These are phyloP conservation scores for Metarhizium guizhouense DNA, from an alignment of 2,329 filamentous ascomycete species.

Conservation along the genomic window DNA sequence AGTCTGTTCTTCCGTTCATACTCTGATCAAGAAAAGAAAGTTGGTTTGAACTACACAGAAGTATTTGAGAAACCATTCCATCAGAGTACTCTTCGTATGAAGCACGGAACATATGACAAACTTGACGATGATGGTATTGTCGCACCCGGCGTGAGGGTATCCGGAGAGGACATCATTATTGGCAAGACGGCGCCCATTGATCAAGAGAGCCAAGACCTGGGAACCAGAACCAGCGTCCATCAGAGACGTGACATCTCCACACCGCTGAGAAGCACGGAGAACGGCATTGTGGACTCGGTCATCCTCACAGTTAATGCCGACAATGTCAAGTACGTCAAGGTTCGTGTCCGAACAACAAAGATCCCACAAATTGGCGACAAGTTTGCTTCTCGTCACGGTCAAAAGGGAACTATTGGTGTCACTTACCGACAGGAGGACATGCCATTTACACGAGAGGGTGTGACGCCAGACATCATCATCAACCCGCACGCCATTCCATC, in stretches of 20 bases:
- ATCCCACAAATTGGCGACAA: conserved; percentile 98
- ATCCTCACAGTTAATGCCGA: conserved; percentile 91
- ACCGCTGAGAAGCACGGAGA: conserved; percentile 88
- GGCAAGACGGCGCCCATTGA: conserved; percentile 96
- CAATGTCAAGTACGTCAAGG: conserved; percentile 92
- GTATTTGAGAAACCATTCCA: conserved; percentile 92
- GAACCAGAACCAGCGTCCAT: conserved; percentile 82
- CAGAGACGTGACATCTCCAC: conserved; percentile 94
- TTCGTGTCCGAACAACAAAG: conserved; percentile 94
- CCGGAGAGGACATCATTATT: conserved; percentile 97
- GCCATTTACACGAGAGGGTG: conserved; percentile 89
- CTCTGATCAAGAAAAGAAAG: conserved; percentile 91
- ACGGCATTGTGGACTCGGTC: conserved; percentile 90
- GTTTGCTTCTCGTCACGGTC: conserved; percentile 97
- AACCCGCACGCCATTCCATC: conserved; percentile 99
- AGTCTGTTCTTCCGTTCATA: conserved; percentile 98
- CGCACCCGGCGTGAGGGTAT: conserved; percentile 86
- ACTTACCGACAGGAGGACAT: conserved; percentile 97
- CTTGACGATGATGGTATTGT: conserved; percentile 94
- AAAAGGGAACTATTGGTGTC: conserved; percentile 98
- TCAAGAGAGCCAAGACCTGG: conserved; percentile 85
- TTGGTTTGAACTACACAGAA: conserved; percentile 88
- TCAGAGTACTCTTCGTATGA: conserved; percentile 79
- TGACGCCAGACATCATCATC: conserved; percentile 94
- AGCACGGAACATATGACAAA: conserved; percentile 95